A percentile compares a stretch with the other conserved stretches of the same genome.
Conservation (phyloP, 2,329 filamentous ascomycete species). For the Pseudogymnoascus verrucosus region DNA sequence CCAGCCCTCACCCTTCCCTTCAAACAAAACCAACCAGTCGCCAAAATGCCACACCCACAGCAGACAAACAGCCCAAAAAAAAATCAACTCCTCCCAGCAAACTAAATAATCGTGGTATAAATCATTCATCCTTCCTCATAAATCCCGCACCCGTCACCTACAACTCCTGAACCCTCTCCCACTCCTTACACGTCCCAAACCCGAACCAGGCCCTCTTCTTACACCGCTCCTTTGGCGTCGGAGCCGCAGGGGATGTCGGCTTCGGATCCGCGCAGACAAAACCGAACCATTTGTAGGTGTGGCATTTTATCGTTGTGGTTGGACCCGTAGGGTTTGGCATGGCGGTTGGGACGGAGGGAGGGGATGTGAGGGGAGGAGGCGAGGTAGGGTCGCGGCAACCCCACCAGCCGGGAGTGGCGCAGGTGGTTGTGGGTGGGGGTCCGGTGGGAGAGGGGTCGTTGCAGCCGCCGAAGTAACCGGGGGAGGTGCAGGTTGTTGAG, state of each 20-base stretch:
- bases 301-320: conserved; percentile 23
- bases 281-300: conserved; percentile 24
- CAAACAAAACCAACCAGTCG: not conserved
- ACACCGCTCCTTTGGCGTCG: conserved; percentile 18
- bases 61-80: not conserved
- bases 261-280: conserved; percentile 24
- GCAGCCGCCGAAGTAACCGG: conserved; percentile 39
- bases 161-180: conserved; percentile 13
- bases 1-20: not conserved
- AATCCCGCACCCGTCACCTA: not conserved
- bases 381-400: conserved; percentile 41
- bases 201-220: conserved; percentile 19
- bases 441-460: conserved; percentile 37
- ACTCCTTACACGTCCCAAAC: conserved; percentile 23
- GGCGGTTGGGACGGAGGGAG: conserved; percentile 22
- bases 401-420: conserved; percentile 49
- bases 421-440: conserved; percentile 30
- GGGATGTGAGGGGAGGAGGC: conserved; percentile 29
- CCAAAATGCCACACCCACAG: not conserved
- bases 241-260: conserved; percentile 12
- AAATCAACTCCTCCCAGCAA: not conserved
- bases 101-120: not conserved
- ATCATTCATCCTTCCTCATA: not conserved
- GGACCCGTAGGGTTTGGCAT: conserved; percentile 11
- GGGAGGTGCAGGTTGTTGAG: conserved; percentile 35